phyloP scores from a whole-genome alignment of 1,284 basidiomycete genomes.

The Boletellus deceptivus region DNA sequence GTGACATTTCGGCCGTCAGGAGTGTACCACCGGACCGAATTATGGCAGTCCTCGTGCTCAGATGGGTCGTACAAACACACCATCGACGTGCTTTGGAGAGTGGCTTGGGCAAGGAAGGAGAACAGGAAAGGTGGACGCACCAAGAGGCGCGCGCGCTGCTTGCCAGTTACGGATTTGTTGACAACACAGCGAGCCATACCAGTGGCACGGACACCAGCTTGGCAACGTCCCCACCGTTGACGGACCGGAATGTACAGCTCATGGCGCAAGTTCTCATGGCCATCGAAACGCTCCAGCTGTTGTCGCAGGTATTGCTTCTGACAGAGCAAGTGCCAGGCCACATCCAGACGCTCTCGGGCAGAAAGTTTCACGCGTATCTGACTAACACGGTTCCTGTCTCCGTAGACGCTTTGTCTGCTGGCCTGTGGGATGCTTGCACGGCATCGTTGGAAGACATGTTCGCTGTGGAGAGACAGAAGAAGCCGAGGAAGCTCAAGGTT shows the following conservation, averaged over 20 bases:
- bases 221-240: slow-evolving; percentile 33
- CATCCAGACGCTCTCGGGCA: slow-evolving; percentile 55
- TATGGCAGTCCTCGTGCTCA: slow-evolving; percentile 51
- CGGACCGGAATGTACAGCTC: slow-evolving; percentile 68
- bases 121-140: slow-evolving; percentile 67
- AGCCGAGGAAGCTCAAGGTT: slow-evolving; percentile 38
- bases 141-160: slow-evolving; percentile 67
- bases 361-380: slow-evolving; percentile 52
- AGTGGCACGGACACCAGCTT: slow-evolving; percentile 7
- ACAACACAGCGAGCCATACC: slow-evolving; percentile 19
- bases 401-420: slow-evolving; percentile 24
- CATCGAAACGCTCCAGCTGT: slow-evolving; percentile 55
- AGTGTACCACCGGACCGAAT: slow-evolving; percentile 46
- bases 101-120: slow-evolving; percentile 48
- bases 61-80: slow-evolving; percentile 57
- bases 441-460: slow-evolving; percentile 52
- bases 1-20: slow-evolving; percentile 51
- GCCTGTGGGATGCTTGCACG: slow-evolving; percentile 48
- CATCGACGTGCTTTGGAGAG: slow-evolving; percentile 49
- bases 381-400: slow-evolving; percentile 29
- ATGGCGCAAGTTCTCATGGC: slow-evolving; percentile 64
- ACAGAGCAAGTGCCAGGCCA: slow-evolving; percentile 44
- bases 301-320: slow-evolving; percentile 61
- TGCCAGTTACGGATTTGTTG: slow-evolving; percentile 28
- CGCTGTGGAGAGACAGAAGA: slow-evolving; percentile 44